A percentile compares a stretch with the other conserved stretches of the same genome.
Conservation (phyloP, 176 grass and related monocot species). For the Oryza officinalis region DNA sequence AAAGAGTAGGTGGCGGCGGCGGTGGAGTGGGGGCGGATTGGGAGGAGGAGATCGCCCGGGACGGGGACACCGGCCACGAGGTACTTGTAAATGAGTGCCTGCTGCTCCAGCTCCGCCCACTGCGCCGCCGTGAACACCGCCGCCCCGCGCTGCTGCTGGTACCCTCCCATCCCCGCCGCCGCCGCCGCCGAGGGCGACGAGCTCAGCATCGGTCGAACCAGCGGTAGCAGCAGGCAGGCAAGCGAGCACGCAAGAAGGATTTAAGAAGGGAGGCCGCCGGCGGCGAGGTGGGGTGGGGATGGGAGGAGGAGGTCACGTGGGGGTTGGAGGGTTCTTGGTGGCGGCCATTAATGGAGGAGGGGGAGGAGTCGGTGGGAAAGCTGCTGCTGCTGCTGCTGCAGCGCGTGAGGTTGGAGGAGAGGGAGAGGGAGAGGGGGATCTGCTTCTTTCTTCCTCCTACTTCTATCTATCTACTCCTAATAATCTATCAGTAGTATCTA, state of each 20-base stretch:
- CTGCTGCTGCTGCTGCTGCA: neutral
- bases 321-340: constrained; percentile 53
- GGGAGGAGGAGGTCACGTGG: constrained; percentile 22
- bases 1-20: constrained; percentile 55
- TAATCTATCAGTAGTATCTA: too few species aligned
- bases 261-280: neutral
- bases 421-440: neutral
- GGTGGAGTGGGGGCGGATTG: constrained; percentile 64
- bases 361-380: constrained; percentile 37
- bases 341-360: constrained; percentile 61
- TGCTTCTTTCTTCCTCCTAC: neutral
- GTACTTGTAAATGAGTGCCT: constrained; percentile 97
- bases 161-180: constrained; percentile 44
- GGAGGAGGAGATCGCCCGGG: constrained; percentile 90
- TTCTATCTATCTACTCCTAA: neutral
- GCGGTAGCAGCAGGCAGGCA: too few species aligned
- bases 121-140: constrained; percentile 88
- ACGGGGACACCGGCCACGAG: constrained; percentile 91
- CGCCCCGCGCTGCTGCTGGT: constrained; percentile 38
- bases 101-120: constrained; percentile 98
- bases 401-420: too few species aligned
- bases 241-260: neutral
- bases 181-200: constrained; percentile 46
- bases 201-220: constrained; percentile 46
- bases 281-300: too few species aligned